These are phyloP conservation scores for Monosporozyma yasuniensis DNA, from an alignment of 805 yeast genomes.

Conservation along the genomic window DNA sequence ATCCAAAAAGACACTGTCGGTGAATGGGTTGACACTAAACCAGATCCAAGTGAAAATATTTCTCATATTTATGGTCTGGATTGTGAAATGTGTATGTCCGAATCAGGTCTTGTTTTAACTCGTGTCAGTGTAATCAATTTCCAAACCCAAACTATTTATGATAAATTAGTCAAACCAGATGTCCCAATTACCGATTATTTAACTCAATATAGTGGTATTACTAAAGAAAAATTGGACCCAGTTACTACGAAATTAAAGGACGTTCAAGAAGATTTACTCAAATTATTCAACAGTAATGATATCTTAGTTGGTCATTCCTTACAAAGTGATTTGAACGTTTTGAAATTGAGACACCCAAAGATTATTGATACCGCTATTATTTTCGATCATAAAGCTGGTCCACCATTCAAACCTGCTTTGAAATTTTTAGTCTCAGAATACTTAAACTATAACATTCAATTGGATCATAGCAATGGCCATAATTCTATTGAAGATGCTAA, in stretches of 20 bases:
- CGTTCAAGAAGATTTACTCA: conserved; percentile 49
- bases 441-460: conserved; percentile 55
- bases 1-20: not conserved
- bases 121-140: conserved; percentile 68
- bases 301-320: conserved; percentile 82
- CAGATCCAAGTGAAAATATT: conserved; percentile 50
- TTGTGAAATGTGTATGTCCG: conserved; percentile 84
- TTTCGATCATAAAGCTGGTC: conserved; percentile 75
- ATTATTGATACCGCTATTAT: conserved; percentile 75
- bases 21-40: conserved; percentile 47
- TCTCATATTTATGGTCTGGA: conserved; percentile 72
- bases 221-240: conserved; percentile 49
- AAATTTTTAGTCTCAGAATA: conserved; percentile 55
- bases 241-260: conserved; percentile 61
- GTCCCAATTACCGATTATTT: conserved; percentile 70
- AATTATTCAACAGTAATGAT: conserved; percentile 48
- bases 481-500: conserved; percentile 79
- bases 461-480: conserved; percentile 57
- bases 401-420: conserved; percentile 71
- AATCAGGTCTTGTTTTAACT: conserved; percentile 60
- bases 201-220: conserved; percentile 81
- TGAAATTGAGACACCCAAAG: conserved; percentile 61
- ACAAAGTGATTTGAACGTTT: conserved; percentile 68
- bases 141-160: conserved; percentile 51
- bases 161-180: conserved; percentile 69